Evolutionary conservation across 352 stramenopile genomes (phyloP).

Genomic region (Globisporangium perplexum): DNA sequence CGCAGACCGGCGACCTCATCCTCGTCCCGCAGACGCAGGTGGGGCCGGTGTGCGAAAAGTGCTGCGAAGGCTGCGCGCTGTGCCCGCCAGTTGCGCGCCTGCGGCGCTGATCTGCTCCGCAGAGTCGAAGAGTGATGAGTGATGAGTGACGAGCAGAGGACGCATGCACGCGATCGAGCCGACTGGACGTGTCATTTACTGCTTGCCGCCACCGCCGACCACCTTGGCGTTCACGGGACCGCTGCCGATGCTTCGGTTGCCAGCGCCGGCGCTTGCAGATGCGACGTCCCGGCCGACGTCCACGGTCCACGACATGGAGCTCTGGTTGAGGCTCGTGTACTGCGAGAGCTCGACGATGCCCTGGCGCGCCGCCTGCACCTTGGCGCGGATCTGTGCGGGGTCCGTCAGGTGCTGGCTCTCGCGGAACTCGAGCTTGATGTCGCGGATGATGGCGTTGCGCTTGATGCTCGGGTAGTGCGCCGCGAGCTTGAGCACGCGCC

Average conservation of each 20-base stretch:
- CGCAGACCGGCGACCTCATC: slow-evolving; percentile 62
- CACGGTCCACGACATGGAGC: slow-evolving; percentile 55
- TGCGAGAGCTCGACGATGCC: slow-evolving; percentile 74
- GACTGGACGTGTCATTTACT: neutral
- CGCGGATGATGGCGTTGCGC: slow-evolving; percentile 67
- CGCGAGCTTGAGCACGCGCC: slow-evolving; percentile 78
- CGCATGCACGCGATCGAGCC: neutral
- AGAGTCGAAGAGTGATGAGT: neutral
- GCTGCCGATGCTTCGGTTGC: neutral
- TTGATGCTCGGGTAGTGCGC: slow-evolving; percentile 84
- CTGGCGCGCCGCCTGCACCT: slow-evolving; percentile 56
- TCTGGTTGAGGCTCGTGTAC: slow-evolving; percentile 65
- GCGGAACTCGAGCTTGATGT: slow-evolving; percentile 86
- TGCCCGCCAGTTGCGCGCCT: slow-evolving; percentile 24
- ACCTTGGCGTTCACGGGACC: slow-evolving; percentile 35
- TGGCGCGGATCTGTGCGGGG: slow-evolving; percentile 49
- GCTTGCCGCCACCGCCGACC: slow-evolving; percentile 26
- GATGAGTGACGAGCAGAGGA: neutral
- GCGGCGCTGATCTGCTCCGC: slow-evolving; percentile 4
- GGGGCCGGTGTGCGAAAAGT: slow-evolving; percentile 60
- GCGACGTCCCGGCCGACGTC: slow-evolving; percentile 59
- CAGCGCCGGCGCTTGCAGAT: slow-evolving; percentile 7
- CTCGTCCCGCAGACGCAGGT: slow-evolving; percentile 79
- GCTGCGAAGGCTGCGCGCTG: slow-evolving; percentile 47
- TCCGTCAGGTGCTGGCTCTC: slow-evolving; percentile 65